Evolutionary conservation across 1,139 yeast species (phyloP).

Genomic region (Candida sojae): DNA sequence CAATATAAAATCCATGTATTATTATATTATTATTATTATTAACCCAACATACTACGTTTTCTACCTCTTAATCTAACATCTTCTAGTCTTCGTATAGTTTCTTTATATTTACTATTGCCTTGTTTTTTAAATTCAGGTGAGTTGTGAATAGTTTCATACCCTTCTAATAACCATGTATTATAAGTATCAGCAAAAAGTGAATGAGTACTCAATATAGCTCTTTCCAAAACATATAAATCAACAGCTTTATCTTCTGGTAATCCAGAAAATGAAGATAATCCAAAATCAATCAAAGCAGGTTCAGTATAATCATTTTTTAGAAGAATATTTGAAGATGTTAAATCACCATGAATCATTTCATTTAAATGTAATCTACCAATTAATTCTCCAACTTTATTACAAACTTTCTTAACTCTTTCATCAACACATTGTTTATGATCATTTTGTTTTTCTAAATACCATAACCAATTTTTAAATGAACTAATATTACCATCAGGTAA

Average conservation of each 20-base stretch:
- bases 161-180: conserved; percentile 70
- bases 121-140: conserved; percentile 24
- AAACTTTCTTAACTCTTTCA: conserved; percentile 40
- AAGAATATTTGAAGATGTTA: conserved; percentile 87
- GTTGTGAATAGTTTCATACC: conserved; percentile 55
- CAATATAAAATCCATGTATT: too few relatives aligned
- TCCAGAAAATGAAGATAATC: conserved; percentile 76
- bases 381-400: conserved; percentile 61
- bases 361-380: conserved; percentile 73
- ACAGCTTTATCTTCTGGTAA: conserved; percentile 93
- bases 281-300: conserved; percentile 87
- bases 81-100: conserved; percentile 64
- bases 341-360: conserved; percentile 91
- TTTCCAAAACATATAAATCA: conserved; percentile 88
- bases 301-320: conserved; percentile 31
- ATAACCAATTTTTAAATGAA: conserved; percentile 69
- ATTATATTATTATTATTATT: not conserved
- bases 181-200: conserved; percentile 69
- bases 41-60: conserved; percentile 62
- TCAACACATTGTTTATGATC: conserved; percentile 27
- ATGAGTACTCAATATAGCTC: conserved; percentile 91
- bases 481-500: conserved; percentile 53
- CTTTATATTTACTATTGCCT: conserved; percentile 48
- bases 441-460: conserved; percentile 52
- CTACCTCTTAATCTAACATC: conserved; percentile 92